Base-by-base conservation (phyloP, 106 monocot species). In the Phalaenopsis equestris region DNA sequence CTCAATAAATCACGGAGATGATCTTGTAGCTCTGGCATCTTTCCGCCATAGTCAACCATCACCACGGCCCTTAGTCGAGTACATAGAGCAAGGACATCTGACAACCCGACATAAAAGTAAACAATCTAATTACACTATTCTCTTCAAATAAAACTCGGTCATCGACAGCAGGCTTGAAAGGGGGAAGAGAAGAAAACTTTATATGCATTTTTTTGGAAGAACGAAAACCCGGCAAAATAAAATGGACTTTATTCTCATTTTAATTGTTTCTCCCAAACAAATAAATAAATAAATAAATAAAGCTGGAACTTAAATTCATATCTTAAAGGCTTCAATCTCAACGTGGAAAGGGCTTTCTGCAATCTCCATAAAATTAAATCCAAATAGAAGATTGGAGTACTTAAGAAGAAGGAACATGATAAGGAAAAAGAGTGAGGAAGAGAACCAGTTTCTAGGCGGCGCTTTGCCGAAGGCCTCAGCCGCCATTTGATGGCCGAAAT, bases 1-100 rank as follows among this genome's bases (percentile, higher is more conserved):
- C 73, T 73, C 72, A 92, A 6, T 24, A 92, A 80, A 6, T 16
- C 61, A 80, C 86, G 86, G 2, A 92, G 82, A 70, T 86, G 82
- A 48, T 86, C 86, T 80, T 88, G 83, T 21, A 92, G 81, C 74
- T 90, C 89, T 6, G 92, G 92, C 86, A 92, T 84, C 82, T 86
- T 92, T 19, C 92, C 92, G 38, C 92, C 92, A 82, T 92, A 92
- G 55, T 92, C 90, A 47, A 92, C 88, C 87, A 92, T 87, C 56
- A 92, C 86, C 49, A 88, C 92, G 39, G 88, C 83, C 83, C 92
- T 84, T 82, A 92, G 52, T 79, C 87, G 72, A 47, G 86, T 85
- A 74, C 82, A 79, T 72, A 92, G 68, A 56, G 90, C 84, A 49
- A 88, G 76, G 11, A 90, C 77, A 80, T 92, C 92, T 92, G 84